Percentiles rank a stretch among this genome's conserved stretches.
Conservation (phyloP, 768 basidiomycete species). For the Boletus sp. region DNA sequence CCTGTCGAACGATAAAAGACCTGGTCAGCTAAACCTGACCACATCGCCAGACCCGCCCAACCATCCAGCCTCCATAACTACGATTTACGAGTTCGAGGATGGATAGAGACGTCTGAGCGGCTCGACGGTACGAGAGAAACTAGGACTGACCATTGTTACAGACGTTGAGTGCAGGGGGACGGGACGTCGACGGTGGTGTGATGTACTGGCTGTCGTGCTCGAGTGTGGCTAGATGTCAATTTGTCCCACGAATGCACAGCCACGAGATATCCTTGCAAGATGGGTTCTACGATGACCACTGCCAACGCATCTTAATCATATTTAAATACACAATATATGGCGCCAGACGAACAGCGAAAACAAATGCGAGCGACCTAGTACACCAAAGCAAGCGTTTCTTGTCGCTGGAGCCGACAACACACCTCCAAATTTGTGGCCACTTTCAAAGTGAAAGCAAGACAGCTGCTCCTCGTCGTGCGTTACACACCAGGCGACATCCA, state of each 20-base stretch:
- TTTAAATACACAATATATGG: too few relatives aligned
- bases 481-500: not conserved
- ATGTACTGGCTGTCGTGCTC: not conserved
- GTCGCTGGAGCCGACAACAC: not conserved
- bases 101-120: not conserved
- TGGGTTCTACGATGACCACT: too few relatives aligned
- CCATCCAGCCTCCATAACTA: constrained; percentile 21
- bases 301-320: too few relatives aligned
- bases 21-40: constrained; percentile 14
- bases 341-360: not conserved
- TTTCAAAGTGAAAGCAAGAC: not conserved
- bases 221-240: not conserved
- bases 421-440: not conserved
- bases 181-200: constrained; percentile 19
- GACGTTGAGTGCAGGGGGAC: constrained; percentile 3
- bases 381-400: not conserved
- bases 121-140: not conserved
- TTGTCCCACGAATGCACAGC: constrained; percentile 19
- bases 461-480: not conserved
- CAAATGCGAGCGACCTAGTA: not conserved
- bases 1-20: constrained; percentile 27
- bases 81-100: not conserved
- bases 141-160: constrained; percentile 26
- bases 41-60: constrained; percentile 8
- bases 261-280: not conserved